phyloP scores from a whole-genome alignment of 306 rosid genomes.

The Trifolium dubium region DNA sequence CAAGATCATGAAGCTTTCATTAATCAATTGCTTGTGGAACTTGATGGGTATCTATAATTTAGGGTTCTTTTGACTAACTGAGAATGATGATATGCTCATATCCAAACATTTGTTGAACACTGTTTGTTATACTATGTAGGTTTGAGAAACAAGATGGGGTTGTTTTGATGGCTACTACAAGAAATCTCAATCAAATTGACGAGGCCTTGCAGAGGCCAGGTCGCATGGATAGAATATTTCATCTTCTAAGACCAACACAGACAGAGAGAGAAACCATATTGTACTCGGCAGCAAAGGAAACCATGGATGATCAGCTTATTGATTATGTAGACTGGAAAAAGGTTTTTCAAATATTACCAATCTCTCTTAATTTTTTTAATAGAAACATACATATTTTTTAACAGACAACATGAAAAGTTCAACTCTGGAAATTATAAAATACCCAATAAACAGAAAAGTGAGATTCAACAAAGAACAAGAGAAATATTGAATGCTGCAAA shows the following conservation, averaged over 20 bases:
- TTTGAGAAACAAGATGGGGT: conserved; percentile 99
- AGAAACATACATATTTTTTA: background rate
- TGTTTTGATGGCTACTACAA: conserved; percentile 97
- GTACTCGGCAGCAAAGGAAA: conserved; percentile 76
- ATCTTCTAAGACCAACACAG: conserved; percentile 97
- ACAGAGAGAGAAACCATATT: conserved; percentile 86
- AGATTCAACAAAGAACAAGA: conserved; percentile 23
- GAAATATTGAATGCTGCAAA: conserved; percentile 16
- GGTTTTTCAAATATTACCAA: conserved; percentile 52
- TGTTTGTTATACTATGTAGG: conserved; percentile 50
- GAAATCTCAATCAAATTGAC: conserved; percentile 88
- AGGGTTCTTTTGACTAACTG: conserved; percentile 38
- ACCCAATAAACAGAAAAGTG: conserved; percentile 8
- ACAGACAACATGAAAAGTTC: conserved; percentile 5
- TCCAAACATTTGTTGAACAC: conserved; percentile 24
- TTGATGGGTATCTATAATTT: conserved; percentile 76
- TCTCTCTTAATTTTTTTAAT: background rate
- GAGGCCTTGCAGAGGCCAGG: conserved; percentile 98
- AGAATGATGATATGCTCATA: conserved; percentile 37
- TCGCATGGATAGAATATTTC: conserved; percentile 98
- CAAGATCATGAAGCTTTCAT: conserved; percentile 98
- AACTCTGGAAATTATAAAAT: conserved; percentile 16
- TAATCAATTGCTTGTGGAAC: conserved; percentile 98
- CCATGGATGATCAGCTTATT: conserved; percentile 87
- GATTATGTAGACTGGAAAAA: conserved; percentile 94